Conservation (phyloP, 2,329 filamentous ascomycete genomes). For the Fusarium tuaranense region DNA sequence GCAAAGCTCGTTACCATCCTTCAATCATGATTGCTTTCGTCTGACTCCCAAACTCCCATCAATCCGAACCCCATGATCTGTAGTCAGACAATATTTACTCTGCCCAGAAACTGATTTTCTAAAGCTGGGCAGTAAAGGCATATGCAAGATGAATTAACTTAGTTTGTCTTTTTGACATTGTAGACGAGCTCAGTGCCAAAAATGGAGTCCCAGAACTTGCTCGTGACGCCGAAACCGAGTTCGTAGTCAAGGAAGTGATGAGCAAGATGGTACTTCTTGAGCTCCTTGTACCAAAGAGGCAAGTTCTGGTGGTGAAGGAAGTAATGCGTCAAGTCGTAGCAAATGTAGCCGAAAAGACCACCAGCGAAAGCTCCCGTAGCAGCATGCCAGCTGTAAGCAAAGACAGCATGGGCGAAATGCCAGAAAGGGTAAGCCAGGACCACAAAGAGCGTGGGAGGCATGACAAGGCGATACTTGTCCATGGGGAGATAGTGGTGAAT, state of each 20-base stretch:
- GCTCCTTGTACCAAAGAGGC: slow-evolving; percentile 86
- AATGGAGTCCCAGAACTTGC: slow-evolving; percentile 92
- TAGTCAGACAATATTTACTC: slow-evolving; percentile 34
- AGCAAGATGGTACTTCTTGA: slow-evolving; percentile 98
- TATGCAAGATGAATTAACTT: slow-evolving; percentile 14
- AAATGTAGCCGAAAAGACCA: slow-evolving; percentile 94
- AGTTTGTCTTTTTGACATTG: slow-evolving; percentile 50
- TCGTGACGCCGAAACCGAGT: slow-evolving; percentile 96
- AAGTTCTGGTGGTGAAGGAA: slow-evolving; percentile 97
- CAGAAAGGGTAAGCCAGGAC: slow-evolving; percentile 90
- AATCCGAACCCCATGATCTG: slow-evolving; percentile 26
- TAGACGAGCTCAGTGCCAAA: slow-evolving; percentile 85
- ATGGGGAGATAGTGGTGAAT: slow-evolving; percentile 99
- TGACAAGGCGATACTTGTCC: slow-evolving; percentile 96
- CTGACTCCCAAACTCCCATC: slow-evolving; percentile 31
- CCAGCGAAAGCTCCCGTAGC: slow-evolving; percentile 85
- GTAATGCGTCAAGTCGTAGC: slow-evolving; percentile 98
- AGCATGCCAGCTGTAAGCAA: slow-evolving; percentile 87
- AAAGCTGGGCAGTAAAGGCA: slow-evolving; percentile 4
- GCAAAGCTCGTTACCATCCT: slow-evolving; percentile 44
- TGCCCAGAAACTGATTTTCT: slow-evolving; percentile 7
- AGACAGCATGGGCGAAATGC: slow-evolving; percentile 85
- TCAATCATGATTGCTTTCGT: slow-evolving; percentile 41
- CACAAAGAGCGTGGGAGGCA: slow-evolving; percentile 92
- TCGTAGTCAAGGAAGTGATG: slow-evolving; percentile 99